A percentile compares a stretch with the other conserved stretches of the same genome.
These are phyloP conservation scores for Penicillium simplicissimum DNA, from an alignment of 495 filamentous ascomycete genomes.

Conservation along the genomic window DNA sequence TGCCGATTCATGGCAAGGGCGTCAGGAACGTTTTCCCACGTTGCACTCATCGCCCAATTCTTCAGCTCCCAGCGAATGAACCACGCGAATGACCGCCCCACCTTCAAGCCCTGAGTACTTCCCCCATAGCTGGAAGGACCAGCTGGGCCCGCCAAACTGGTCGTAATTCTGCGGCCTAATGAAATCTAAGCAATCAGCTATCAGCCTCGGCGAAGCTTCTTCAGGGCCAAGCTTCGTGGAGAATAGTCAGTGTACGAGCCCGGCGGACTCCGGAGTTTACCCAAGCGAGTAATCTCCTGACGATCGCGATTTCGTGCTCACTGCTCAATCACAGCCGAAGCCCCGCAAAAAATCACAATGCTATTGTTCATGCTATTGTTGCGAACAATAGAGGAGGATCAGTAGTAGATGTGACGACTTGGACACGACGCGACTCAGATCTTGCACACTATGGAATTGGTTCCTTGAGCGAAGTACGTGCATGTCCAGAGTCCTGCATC, in stretches of 20 bases:
- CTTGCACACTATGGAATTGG: neutral
- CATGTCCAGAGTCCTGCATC: neutral
- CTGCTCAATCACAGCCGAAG: neutral
- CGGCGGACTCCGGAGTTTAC: slow-evolving; percentile 21
- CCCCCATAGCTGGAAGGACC: neutral
- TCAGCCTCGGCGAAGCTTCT: slow-evolving; percentile 17
- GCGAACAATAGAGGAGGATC: too few relatives aligned
- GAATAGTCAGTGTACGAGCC: neutral
- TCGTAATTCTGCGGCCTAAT: neutral
- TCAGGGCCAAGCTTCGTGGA: slow-evolving; percentile 20
- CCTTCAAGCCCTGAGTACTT: neutral
- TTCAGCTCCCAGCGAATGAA: neutral
- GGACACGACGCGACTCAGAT: neutral
- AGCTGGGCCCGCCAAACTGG: neutral
- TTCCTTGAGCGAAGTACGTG: too few relatives aligned
- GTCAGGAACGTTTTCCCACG: neutral
- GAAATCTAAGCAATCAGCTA: slow-evolving; percentile 2
- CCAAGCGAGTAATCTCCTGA: slow-evolving; percentile 9
- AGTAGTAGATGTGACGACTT: neutral
- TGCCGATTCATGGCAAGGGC: too few relatives aligned
- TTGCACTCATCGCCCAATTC: neutral
- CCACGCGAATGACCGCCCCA: neutral
- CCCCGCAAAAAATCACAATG: neutral
- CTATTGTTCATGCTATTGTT: neutral
- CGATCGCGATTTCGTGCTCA: slow-evolving; percentile 9